Base-by-base conservation (phyloP, 257 asterid species). In the Agastache rugosa region DNA sequence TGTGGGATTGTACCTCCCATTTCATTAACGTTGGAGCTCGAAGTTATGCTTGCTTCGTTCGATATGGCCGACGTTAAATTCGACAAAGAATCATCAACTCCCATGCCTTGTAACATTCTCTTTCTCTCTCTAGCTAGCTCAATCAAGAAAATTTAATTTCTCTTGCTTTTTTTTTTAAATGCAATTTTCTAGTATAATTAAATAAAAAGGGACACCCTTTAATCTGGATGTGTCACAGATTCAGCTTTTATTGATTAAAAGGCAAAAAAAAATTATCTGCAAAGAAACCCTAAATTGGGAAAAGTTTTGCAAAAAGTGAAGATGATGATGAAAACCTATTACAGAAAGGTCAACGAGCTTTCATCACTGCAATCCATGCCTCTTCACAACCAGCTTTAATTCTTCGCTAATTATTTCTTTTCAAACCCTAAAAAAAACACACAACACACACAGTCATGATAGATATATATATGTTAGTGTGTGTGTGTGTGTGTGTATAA, bases 1-100 rank as follows among this genome's bases (percentile, higher is more conserved):
- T 67, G 80, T 42, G 71, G 82, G 60, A 45, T 64, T 53, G 79
- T 59, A 72, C 75, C 59, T 3, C 16, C 84, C 60, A 83, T 67
- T 72, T 83, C 88, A 77, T 69, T 53, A 45, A 84, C 78, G 77
- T 63, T 83, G 78, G 79, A 78, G 74, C 72, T 80, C 16, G 96
- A 87, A 74, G 87, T 84, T 53, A 86, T 79, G 78, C 90, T 88
- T 25, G 90, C 87, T 73, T 88, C 93, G 61, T 87, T 87, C 17
- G 93, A 88, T 79, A 82, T 75, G 31, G 92, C 96, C 73, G 86
- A 82, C 54, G 91, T 88, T 75, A 90, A 74, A 81, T 90, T 90
- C 63, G 94, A 90, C 93, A 88, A 75, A 67, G 68, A 81, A 31
- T 87, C 90, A 31, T 83, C 86, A 4, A 79, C 81, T 53, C 75